Evolutionary conservation across 1,284 basidiomycete species (phyloP).

Genomic region (Puccinia coronata): DNA sequence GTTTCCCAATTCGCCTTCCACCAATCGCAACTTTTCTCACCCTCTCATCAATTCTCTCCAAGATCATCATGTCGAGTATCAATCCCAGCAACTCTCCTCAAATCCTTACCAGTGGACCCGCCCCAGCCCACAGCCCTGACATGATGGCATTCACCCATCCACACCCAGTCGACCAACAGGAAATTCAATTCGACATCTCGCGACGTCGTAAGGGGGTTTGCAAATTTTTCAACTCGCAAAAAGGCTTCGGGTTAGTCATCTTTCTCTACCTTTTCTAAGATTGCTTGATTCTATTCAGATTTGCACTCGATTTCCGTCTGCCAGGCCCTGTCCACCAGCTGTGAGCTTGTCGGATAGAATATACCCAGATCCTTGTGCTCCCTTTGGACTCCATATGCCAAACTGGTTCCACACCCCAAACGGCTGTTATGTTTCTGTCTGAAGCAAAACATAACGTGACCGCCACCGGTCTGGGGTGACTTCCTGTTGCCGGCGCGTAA

Average conservation of each 20-base stretch:
- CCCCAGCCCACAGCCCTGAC: constrained; percentile 21
- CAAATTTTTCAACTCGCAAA: constrained; percentile 50
- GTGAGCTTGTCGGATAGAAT: not conserved
- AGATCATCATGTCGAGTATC: constrained; percentile 7
- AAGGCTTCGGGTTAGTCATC: constrained; percentile 50
- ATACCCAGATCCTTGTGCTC: too few relatives aligned
- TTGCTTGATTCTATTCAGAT: not conserved
- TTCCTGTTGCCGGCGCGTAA: too few relatives aligned
- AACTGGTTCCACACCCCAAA: too few relatives aligned
- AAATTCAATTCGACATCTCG: constrained; percentile 46
- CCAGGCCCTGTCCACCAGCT: not conserved
- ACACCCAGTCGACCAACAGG: constrained; percentile 47
- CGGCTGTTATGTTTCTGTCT: too few relatives aligned
- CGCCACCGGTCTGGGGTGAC: too few relatives aligned
- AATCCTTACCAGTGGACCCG: not conserved
- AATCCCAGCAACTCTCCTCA: constrained; percentile 12
- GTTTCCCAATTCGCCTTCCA: not conserved
- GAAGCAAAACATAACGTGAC: too few relatives aligned
- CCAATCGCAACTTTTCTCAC: not conserved
- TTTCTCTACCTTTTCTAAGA: not conserved
- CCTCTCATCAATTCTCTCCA: not conserved
- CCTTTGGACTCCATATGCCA: too few relatives aligned
- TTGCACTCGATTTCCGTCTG: not conserved
- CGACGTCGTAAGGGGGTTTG: constrained; percentile 49
- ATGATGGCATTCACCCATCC: constrained; percentile 36